Evolutionary conservation across 176 grass and related monocot species (phyloP).

Genomic region (Paspalum vaginatum): DNA sequence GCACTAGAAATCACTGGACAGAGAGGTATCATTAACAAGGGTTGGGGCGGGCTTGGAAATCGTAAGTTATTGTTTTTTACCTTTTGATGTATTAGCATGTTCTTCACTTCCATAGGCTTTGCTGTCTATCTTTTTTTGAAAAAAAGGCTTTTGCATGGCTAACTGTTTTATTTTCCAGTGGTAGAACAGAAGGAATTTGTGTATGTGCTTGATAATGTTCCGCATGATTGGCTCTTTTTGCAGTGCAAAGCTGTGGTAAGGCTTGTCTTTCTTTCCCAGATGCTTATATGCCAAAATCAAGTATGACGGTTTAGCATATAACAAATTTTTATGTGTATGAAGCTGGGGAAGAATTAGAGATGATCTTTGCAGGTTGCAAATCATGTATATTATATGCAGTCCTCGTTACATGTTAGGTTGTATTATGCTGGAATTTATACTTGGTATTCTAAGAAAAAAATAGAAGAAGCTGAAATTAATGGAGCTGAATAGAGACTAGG

Average conservation of each 20-base stretch:
- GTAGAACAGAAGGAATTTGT: slow-evolving; percentile 63
- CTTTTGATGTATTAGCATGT: slow-evolving; percentile 3
- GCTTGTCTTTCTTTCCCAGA: not conserved
- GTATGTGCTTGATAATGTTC: slow-evolving; percentile 75
- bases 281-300: not conserved
- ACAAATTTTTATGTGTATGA: not conserved
- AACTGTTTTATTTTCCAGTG: slow-evolving; percentile 52
- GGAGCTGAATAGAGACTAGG: not conserved
- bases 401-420: not conserved
- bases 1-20: slow-evolving; percentile 61
- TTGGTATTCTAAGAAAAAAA: not conserved
- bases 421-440: not conserved
- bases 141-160: slow-evolving; percentile 8
- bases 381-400: not conserved
- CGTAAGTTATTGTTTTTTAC: slow-evolving; percentile 40
- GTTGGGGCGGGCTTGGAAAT: slow-evolving; percentile 65
- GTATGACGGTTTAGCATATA: not conserved
- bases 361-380: not conserved
- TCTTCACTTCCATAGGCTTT: slow-evolving; percentile 6
- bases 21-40: slow-evolving; percentile 68
- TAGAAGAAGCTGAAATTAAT: not conserved
- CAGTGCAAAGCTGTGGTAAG: slow-evolving; percentile 92
- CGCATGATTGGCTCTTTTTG: slow-evolving; percentile 90
- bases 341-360: not conserved
- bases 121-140: not conserved